These are phyloP conservation scores for Elaeis guineensis DNA, from an alignment of 176 grass and related monocot genomes.

Conservation along the genomic window DNA sequence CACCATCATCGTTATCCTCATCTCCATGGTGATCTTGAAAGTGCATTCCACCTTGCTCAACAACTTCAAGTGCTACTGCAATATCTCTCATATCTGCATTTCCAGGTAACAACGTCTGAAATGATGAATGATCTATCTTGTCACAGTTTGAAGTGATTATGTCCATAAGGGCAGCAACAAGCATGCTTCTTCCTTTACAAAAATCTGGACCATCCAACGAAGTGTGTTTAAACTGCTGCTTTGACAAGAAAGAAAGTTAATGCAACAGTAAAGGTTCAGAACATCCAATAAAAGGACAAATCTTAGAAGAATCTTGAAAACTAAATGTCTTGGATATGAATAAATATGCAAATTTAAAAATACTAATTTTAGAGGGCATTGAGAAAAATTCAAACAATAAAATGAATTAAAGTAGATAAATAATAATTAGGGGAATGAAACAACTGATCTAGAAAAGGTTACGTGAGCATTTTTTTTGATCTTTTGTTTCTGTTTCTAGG, in stretches of 20 bases:
- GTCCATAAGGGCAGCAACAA: conserved; percentile 97
- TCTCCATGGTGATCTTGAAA: conserved; percentile 49
- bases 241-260: conserved; percentile 22
- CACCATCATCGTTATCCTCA: conserved; percentile 48
- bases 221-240: conserved; percentile 65
- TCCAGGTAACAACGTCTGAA: conserved; percentile 60
- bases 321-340: background rate
- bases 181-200: conserved; percentile 94
- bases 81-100: conserved; percentile 79
- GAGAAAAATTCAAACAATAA: too few relatives aligned
- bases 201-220: conserved; percentile 52
- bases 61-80: conserved; percentile 72
- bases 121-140: conserved; percentile 46
- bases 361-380: too few relatives aligned
- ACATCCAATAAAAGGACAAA: background rate
- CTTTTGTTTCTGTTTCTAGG: too few relatives aligned
- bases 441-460: too few relatives aligned
- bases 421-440: too few relatives aligned
- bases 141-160: conserved; percentile 88
- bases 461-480: too few relatives aligned
- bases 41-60: conserved; percentile 86
- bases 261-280: conserved; percentile 13
- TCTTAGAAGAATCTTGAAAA: background rate
- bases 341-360: too few relatives aligned
- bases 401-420: too few relatives aligned